Evolutionary conservation across 768 basidiomycete species (phyloP).

Genomic region (Russula sp.): DNA sequence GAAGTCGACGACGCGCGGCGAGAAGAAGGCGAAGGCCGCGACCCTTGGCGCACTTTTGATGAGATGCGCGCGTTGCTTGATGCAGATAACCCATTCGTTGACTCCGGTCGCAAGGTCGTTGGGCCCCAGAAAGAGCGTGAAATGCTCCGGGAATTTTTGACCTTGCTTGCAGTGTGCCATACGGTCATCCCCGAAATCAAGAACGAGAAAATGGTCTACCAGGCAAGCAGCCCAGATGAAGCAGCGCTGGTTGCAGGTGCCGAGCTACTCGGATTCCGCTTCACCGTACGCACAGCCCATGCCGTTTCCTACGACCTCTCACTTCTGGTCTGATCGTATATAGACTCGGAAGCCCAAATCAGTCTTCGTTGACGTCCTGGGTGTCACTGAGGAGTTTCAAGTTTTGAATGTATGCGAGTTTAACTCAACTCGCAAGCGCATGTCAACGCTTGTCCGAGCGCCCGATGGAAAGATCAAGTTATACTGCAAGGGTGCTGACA

Average conservation of each 20-base stretch:
- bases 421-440: conserved; percentile 94
- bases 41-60: conserved; percentile 75
- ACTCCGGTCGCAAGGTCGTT: conserved; percentile 31
- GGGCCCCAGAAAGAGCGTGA: conserved; percentile 35
- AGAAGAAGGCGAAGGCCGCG: conserved; percentile 46
- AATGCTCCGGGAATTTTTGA: conserved; percentile 32
- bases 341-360: conserved; percentile 96
- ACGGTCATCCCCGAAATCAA: conserved; percentile 94
- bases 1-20: conserved; percentile 83
- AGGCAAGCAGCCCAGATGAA: conserved; percentile 97
- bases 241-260: conserved; percentile 94
- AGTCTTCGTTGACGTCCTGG: conserved; percentile 80
- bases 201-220: conserved; percentile 86
- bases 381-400: conserved; percentile 72
- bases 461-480: conserved; percentile 91
- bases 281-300: conserved; percentile 60
- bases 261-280: conserved; percentile 85
- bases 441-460: conserved; percentile 89
- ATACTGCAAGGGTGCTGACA: conserved; percentile 97
- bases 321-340: conserved; percentile 25
- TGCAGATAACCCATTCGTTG: conserved; percentile 51
- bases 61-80: conserved; percentile 58
- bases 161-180: conserved; percentile 82
- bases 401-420: conserved; percentile 98
- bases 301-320: not conserved